Conservation (phyloP, 495 filamentous ascomycete species). For the Diplogelasinospora grovesii region DNA sequence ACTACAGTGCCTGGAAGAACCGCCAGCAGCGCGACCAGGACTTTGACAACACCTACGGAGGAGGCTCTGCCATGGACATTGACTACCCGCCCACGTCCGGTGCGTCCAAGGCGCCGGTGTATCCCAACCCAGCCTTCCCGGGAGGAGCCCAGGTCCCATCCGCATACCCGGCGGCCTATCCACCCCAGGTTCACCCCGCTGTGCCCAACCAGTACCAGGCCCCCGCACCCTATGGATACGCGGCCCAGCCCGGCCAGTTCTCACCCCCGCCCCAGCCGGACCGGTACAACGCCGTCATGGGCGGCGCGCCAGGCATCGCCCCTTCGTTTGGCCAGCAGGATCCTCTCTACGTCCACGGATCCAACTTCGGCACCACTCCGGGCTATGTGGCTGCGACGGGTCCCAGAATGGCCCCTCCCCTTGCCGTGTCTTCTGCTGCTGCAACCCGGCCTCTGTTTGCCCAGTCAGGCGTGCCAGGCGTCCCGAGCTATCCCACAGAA, state of each 20-base stretch:
- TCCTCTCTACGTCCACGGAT: slow-evolving; percentile 18
- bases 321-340: slow-evolving; percentile 15
- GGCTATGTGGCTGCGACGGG: slow-evolving; percentile 17
- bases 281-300: slow-evolving; percentile 20
- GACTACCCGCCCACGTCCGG: slow-evolving; percentile 15
- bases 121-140: slow-evolving; percentile 18
- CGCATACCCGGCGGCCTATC: slow-evolving; percentile 18
- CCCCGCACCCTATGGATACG: slow-evolving; percentile 13
- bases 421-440: slow-evolving; percentile 18
- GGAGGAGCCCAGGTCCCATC: slow-evolving; percentile 11
- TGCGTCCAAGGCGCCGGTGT: slow-evolving; percentile 7
- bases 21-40: slow-evolving; percentile 15
- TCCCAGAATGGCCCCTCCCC: slow-evolving; percentile 16
- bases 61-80: slow-evolving; percentile 22
- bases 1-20: slow-evolving; percentile 29
- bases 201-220: slow-evolving; percentile 14
- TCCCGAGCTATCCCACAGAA: slow-evolving; percentile 21
- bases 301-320: slow-evolving; percentile 19
- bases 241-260: slow-evolving; percentile 19
- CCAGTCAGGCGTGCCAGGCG: slow-evolving; percentile 12
- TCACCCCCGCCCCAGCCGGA: slow-evolving; percentile 24
- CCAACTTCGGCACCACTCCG: slow-evolving; percentile 14
- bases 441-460: slow-evolving; percentile 15
- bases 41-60: slow-evolving; percentile 11
- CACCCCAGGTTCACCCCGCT: slow-evolving; percentile 12